Evolutionary conservation across 768 basidiomycete species (phyloP).

Genomic region (Asterophora lycoperdoides): DNA sequence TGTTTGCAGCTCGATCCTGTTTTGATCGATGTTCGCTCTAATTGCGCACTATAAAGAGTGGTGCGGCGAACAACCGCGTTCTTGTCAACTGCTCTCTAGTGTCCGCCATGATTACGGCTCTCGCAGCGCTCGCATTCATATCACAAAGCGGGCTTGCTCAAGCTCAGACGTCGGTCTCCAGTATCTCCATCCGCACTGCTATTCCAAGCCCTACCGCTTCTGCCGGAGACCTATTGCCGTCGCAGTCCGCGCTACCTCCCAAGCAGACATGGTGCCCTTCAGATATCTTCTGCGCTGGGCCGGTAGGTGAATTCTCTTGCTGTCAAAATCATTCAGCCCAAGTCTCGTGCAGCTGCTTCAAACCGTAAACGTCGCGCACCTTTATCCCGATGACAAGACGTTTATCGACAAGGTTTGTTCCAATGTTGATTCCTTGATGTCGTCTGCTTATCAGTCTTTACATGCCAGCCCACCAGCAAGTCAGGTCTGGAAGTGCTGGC

Average conservation of each 20-base stretch:
- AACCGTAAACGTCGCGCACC: conserved; percentile 74
- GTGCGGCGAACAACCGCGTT: not conserved
- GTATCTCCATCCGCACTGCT: conserved; percentile 50
- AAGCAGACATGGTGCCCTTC: conserved; percentile 71
- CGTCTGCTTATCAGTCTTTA: not conserved
- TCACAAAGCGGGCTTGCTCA: conserved; percentile 15
- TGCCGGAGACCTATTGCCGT: conserved; percentile 50
- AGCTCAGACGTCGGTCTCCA: conserved; percentile 18
- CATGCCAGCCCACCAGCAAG: conserved; percentile 65
- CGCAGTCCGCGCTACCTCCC: conserved; percentile 62
- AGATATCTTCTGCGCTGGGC: conserved; percentile 77
- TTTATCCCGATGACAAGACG: conserved; percentile 81
- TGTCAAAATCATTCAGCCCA: not conserved
- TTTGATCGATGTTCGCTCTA: conserved; percentile 4
- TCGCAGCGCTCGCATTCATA: conserved; percentile 17
- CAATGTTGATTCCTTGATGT: not conserved
- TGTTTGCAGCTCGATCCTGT: conserved; percentile 5
- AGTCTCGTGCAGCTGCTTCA: conserved; percentile 59
- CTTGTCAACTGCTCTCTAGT: not conserved
- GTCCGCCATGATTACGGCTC: conserved; percentile 22
- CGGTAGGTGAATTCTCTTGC: not conserved
- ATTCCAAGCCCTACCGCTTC: conserved; percentile 61
- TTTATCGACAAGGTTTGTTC: conserved; percentile 66
- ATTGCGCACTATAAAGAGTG: conserved; percentile 2
- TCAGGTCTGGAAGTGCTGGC: conserved; percentile 59